Conservation (phyloP, 2,329 filamentous ascomycete genomes). For the Pseudogymnoascus sp. region DNA sequence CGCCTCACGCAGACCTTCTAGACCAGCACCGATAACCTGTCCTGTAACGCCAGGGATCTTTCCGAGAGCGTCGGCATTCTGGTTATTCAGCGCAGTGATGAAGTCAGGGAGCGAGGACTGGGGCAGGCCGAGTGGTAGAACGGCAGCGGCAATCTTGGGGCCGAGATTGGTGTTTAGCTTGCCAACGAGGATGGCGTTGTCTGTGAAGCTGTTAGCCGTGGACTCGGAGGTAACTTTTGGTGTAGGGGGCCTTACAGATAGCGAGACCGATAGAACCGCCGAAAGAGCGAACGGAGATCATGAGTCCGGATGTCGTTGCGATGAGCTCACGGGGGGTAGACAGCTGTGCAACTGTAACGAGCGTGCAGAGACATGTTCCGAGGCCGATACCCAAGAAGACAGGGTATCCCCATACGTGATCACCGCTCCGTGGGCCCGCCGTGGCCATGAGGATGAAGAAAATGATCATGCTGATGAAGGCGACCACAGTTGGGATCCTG, state of each 20-base stretch:
- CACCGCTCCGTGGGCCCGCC: constrained; percentile 19
- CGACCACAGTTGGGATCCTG: constrained; percentile 21
- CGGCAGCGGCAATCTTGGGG: constrained; percentile 28
- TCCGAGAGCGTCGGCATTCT: constrained; percentile 23
- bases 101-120: constrained; percentile 19
- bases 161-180: constrained; percentile 23
- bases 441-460: constrained; percentile 33
- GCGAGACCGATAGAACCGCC: constrained; percentile 43
- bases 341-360: constrained; percentile 33
- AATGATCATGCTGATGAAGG: constrained; percentile 25
- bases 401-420: constrained; percentile 31
- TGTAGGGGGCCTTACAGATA: constrained; percentile 21
- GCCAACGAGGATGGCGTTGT: constrained; percentile 27
- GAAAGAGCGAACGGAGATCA: constrained; percentile 34
- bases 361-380: constrained; percentile 29
- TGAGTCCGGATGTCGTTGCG: constrained; percentile 23
- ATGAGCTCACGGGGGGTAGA: constrained; percentile 32
- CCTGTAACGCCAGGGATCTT: constrained; percentile 25
- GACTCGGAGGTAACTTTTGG: too few relatives aligned
- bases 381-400: constrained; percentile 30
- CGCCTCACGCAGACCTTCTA: constrained; percentile 22
- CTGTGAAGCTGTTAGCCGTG: neutral
- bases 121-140: constrained; percentile 25
- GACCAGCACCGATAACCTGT: constrained; percentile 24
- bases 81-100: constrained; percentile 22